Base-by-base conservation (phyloP, 768 basidiomycete genomes). In the Exsudoporus frostii region DNA sequence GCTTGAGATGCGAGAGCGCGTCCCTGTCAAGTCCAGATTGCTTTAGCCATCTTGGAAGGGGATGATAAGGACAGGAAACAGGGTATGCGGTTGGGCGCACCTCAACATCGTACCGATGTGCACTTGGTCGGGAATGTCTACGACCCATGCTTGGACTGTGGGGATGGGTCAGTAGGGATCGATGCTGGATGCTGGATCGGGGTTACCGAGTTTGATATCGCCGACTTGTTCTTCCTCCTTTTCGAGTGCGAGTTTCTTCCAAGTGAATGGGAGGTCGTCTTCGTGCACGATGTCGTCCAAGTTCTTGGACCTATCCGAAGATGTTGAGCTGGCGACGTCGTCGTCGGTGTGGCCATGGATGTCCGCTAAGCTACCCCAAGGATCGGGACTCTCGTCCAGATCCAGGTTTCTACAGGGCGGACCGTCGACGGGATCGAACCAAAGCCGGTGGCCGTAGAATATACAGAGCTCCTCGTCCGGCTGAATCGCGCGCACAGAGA, bases 401-500 rank as follows among this genome's bases (percentile, higher is more conserved):
- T 45, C 37, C 29, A 42, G 22, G 34, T 15, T 30, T 5, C 39
- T 24, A 6, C 33, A 6, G 15, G 30, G 40, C 14, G 59, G 25
- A 20, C 30, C 45, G 19, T 65, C 76, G n/a, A 71, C 63, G 9
- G 76, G 76, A n/a, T 77, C 63, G 56, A 85, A 86, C 85, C 84
- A 85, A 5, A 86, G 75, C 20, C 79, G 79, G 53, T 81, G 80
- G 3, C 84, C 87, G 61, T 91, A 88, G 63, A 81, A 89, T 54
- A 92, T 90, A 61, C 84, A 88, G 13, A 92, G 76, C 65, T 94
- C 91, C 60, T 93, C 88, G 27, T 76, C 83, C 2, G 74, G 63
- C 15, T 75, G 54, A 29, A 93, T 71, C 22, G 74, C 63, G 7
- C 81, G 79, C 6, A 72, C 69, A 0, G 88, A 82, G 1, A 73